Base-by-base conservation (phyloP, 805 yeast species). In the Starmerella powellii region DNA sequence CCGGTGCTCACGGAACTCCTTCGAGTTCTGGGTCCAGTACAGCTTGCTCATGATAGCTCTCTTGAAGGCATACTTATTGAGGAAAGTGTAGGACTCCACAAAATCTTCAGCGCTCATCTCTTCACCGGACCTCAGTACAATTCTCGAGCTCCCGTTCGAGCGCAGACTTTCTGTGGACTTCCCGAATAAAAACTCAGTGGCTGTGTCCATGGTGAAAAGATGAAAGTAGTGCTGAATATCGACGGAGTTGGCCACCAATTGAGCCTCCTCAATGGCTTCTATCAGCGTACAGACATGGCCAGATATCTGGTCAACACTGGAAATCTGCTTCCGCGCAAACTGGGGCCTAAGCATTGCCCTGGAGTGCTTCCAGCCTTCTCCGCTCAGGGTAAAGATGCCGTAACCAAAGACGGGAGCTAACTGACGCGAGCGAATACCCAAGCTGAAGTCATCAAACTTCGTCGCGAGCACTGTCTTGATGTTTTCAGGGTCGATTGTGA, bases 301-400 rank as follows among this genome's bases (percentile, higher is more conserved):
- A 18, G 54, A 51, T 15, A 62, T 38, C 36, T 50, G 43, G 8
- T 46, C 50, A 0, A 61, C 50, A 16, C 58, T 58, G n/a, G 57
- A 47, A 13, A 62, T 54, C 51, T 59, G 63, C 31, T 56, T 57
- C 2, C 58, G 47, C 31, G 54, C 39, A 47, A 63, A 63, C 46
- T 61, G 63, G 3, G 66, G 66, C 24, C 66, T 54, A 34, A 63
- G 52, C 55, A 63, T 44, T 4, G 62, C 56, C 13, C 66, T 50
- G 15, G 64, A 58, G 37, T 63, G 65, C 37, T 57, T 55, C 66
- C 66, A 63, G 17, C 56, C 58, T 31, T 50, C 51, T 17, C 64
- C 63, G 32, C 56, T 56, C 24, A 58, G 51, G 3, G 65, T 62
- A 51, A 63, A 63, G 34, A 63, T 62, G 1, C 66, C 66, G 32